Evolutionary conservation across 192 early-diverging fungal species (phyloP).

Genomic region (Allomyces macrogynus): DNA sequence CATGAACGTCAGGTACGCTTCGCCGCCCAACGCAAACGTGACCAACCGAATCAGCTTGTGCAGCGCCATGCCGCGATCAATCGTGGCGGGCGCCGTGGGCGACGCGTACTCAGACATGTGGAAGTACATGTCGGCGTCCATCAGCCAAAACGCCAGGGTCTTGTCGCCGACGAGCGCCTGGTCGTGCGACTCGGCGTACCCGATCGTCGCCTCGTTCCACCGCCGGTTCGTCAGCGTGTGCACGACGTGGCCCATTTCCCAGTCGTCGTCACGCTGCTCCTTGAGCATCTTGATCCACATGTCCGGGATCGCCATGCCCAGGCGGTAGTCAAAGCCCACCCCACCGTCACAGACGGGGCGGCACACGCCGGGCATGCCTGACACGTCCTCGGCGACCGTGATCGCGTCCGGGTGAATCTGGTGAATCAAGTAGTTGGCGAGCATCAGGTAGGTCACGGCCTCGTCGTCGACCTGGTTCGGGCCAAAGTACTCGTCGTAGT

Average conservation of each 20-base stretch:
- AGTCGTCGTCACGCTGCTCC: constrained; percentile 74
- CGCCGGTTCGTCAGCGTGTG: constrained; percentile 81
- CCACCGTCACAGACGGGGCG: constrained; percentile 71
- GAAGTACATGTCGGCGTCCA: constrained; percentile 98
- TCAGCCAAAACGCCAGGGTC: constrained; percentile 95
- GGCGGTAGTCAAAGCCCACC: constrained; percentile 87
- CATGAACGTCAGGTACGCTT: constrained; percentile 91
- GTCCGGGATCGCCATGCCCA: constrained; percentile 91
- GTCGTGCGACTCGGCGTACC: constrained; percentile 90
- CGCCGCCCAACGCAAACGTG: constrained; percentile 75
- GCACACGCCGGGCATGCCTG: constrained; percentile 95
- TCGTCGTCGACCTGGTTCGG: constrained; percentile 57
- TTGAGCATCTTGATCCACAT: constrained; percentile 99
- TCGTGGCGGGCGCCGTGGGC: constrained; percentile 47
- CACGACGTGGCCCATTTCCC: constrained; percentile 70
- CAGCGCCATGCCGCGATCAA: constrained; percentile 82
- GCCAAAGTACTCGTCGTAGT: constrained; percentile 87
- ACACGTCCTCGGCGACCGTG: constrained; percentile 95
- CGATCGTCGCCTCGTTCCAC: constrained; percentile 76
- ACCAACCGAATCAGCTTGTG: constrained; percentile 93
- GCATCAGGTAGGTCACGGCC: constrained; percentile 73
- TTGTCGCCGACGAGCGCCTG: constrained; percentile 98
- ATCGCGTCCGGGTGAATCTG: constrained; percentile 54
- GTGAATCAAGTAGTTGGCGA: constrained; percentile 72
- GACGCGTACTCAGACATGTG: constrained; percentile 62